Percentiles rank a stretch among this genome's conserved stretches.
These are phyloP conservation scores for Mycena capillaripes DNA, from an alignment of 768 basidiomycete genomes.

Conservation along the genomic window DNA sequence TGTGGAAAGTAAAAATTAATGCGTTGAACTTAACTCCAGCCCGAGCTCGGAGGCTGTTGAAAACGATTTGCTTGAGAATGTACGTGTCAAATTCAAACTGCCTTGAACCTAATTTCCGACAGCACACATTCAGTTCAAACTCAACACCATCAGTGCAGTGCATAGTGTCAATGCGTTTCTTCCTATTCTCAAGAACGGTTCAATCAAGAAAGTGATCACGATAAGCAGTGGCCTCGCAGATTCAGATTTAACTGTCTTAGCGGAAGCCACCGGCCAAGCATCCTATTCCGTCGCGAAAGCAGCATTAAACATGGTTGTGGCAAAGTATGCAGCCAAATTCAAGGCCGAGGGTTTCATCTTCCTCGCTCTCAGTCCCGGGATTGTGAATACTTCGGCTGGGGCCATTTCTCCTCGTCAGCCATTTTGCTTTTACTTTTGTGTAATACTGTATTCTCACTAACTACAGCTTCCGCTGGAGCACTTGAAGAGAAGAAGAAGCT, in stretches of 20 bases:
- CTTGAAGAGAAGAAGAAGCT: background rate
- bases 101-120: too few relatives aligned
- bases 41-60: background rate
- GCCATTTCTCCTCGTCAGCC: too few relatives aligned
- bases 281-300: slow-evolving; percentile 55
- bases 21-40: background rate
- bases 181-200: slow-evolving; percentile 29
- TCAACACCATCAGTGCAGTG: slow-evolving; percentile 4
- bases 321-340: slow-evolving; percentile 50
- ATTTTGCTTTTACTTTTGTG: too few relatives aligned
- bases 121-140: background rate
- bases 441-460: background rate
- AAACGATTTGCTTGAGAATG: slow-evolving; percentile 8
- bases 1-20: too few relatives aligned
- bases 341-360: slow-evolving; percentile 52
- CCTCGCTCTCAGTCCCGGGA: slow-evolving; percentile 53
- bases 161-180: slow-evolving; percentile 11
- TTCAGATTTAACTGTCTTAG: slow-evolving; percentile 38
- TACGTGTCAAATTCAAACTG: background rate
- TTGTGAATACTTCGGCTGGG: slow-evolving; percentile 48
- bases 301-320: slow-evolving; percentile 51
- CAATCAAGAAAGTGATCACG: slow-evolving; percentile 51
- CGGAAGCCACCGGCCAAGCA: slow-evolving; percentile 19
- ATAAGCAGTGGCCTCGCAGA: slow-evolving; percentile 49
- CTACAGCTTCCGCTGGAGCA: background rate